These are phyloP conservation scores for Iodosphaeria phyllophila DNA, from an alignment of 2,329 filamentous ascomycete genomes.

Conservation along the genomic window DNA sequence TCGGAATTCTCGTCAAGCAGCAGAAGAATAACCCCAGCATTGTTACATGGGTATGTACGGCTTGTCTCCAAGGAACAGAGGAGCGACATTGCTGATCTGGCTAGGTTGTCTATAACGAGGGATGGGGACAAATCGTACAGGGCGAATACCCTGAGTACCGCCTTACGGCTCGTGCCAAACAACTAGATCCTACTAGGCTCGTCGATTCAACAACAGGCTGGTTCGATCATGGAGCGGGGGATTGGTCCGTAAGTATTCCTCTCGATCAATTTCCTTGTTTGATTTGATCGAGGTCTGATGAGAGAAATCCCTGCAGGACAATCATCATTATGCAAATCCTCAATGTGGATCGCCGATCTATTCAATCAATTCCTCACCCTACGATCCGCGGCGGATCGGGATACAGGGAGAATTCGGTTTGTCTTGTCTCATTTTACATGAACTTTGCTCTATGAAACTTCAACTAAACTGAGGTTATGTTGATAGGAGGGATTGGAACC, in stretches of 20 bases:
- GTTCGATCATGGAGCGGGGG: constrained; percentile 48
- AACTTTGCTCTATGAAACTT: too few species aligned
- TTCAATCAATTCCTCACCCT: constrained; percentile 33
- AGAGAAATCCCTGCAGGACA: constrained; percentile 30
- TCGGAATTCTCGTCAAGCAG: constrained; percentile 41
- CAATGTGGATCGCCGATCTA: constrained; percentile 56
- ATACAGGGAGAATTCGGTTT: constrained; percentile 56
- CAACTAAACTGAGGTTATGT: too few species aligned
- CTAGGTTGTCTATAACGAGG: constrained; percentile 53
- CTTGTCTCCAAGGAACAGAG: background rate
- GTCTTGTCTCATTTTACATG: too few species aligned
- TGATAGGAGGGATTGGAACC: constrained; percentile 48
- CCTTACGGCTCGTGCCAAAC: constrained; percentile 33
- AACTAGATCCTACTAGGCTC: constrained; percentile 43
- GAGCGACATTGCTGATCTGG: too few species aligned
- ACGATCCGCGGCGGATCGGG: constrained; percentile 39
- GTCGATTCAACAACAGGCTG: constrained; percentile 46
- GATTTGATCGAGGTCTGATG: background rate
- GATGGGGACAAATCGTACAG: constrained; percentile 42
- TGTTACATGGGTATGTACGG: constrained; percentile 33
- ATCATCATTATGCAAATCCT: constrained; percentile 53
- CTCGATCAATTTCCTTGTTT: background rate
- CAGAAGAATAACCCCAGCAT: constrained; percentile 47
- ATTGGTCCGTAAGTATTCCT: constrained; percentile 25
- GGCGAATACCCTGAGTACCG: constrained; percentile 33